Evolutionary conservation across 768 basidiomycete species (phyloP).

Genomic region (Amanita pallidorosea): DNA sequence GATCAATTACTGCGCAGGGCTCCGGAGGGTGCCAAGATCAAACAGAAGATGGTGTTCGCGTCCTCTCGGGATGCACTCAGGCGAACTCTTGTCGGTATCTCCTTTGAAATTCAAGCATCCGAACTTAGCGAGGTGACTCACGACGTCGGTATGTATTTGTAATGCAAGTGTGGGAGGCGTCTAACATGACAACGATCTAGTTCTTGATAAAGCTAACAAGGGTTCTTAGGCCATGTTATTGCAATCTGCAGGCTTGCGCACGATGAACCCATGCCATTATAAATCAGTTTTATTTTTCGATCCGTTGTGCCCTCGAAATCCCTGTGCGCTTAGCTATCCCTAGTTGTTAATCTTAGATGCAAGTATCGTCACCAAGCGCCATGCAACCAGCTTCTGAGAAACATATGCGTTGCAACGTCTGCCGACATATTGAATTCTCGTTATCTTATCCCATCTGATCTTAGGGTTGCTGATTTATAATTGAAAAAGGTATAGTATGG

Average conservation of each 20-base stretch:
- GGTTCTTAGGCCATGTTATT: background rate
- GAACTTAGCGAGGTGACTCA: conserved; percentile 64
- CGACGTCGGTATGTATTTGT: conserved; percentile 45
- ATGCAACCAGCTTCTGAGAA: background rate
- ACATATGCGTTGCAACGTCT: background rate
- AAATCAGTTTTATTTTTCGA: background rate
- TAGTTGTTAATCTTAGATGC: background rate
- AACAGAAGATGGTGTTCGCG: conserved; percentile 89
- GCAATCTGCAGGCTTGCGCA: background rate
- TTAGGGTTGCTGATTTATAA: background rate
- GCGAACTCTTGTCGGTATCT: conserved; percentile 63
- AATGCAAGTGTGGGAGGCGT: background rate
- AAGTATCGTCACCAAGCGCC: background rate
- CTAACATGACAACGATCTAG: background rate
- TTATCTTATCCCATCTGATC: background rate
- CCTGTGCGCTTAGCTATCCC: background rate
- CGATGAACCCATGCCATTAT: background rate
- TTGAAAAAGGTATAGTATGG: background rate
- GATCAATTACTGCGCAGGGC: conserved; percentile 45
- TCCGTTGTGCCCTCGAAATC: background rate
- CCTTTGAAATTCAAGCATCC: conserved; percentile 79
- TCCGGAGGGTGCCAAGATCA: conserved; percentile 77
- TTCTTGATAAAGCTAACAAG: conserved; percentile 2
- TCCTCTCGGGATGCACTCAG: conserved; percentile 78
- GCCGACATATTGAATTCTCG: background rate